Evolutionary conservation across 345 rosid genomes (phyloP), one percentile per base, ranked within the genome.

Genomic region (Nephelium lappaceum): DNA sequence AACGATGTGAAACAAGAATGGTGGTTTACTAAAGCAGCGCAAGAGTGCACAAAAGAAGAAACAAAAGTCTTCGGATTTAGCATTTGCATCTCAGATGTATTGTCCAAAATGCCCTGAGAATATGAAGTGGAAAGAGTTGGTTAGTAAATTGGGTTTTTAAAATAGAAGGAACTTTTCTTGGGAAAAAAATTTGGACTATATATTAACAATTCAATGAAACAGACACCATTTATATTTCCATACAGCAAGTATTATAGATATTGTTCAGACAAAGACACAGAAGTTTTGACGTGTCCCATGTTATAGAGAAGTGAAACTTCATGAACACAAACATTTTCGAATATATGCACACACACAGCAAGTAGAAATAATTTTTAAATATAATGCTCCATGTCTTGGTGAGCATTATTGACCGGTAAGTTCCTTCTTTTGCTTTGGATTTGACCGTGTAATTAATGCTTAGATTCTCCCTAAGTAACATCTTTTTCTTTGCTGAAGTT

Each of bases 381-480:
- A 65, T 43, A 71, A 62, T 62, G 55, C 80, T 24, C 88, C 83
- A 38, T 41, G 74, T 51, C 79, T 81, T 41, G 25, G 43, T 64
- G 77, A 68, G 60, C 84, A 77, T 83, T 78, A 58, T 38, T 38
- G 90, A 58, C 86, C 69, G 27, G 68, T 1, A 77, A 81, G 82
- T 58, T 84, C 90, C 76, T 86, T 89, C 83, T 79, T 87, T 86
- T 80, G 85, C 83, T 85, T 95, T 24, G 98, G 98, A 80, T 90
- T 81, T 70, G 99, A 95, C 60, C 91, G 87, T 72, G 91, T 88
- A 83, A 95, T 87, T 31, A 31, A 31, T 31, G 72, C 93, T 92
- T 78, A 95, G 78, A 80, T 64, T 93, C 86, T 92, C 93, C 67
- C 93, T 93, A 27, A 89, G 79, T n/a, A 93, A 85, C 90, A 84